A percentile compares a stretch with the other conserved stretches of the same genome.
phyloP scores from a whole-genome alignment of 192 early-diverging fungal genomes.

The Thamnidium elegans region DNA sequence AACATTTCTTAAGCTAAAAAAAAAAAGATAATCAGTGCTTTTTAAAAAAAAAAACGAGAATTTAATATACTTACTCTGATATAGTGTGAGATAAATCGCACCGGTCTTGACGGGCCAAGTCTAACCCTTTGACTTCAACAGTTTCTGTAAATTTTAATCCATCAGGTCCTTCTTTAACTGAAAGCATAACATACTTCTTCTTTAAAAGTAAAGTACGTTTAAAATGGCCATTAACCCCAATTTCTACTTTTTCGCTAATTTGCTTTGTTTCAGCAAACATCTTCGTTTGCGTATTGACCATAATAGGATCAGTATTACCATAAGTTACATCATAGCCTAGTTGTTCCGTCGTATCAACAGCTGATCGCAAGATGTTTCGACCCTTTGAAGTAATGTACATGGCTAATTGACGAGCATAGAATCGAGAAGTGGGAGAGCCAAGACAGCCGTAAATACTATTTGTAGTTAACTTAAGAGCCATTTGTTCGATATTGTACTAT shows the following conservation, averaged over 20 bases:
- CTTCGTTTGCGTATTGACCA: constrained; percentile 86
- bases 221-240: constrained; percentile 94
- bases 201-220: constrained; percentile 86
- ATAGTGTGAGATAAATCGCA: constrained; percentile 89
- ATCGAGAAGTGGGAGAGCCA: constrained; percentile 90
- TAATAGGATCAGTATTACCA: constrained; percentile 98
- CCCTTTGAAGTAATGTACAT: constrained; percentile 96
- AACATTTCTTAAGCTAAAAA: constrained; percentile 49
- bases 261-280: constrained; percentile 69
- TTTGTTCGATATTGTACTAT: constrained; percentile 90
- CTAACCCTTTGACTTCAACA: constrained; percentile 90
- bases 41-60: background rate
- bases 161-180: constrained; percentile 56
- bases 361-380: constrained; percentile 92
- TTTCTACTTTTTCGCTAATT: constrained; percentile 85
- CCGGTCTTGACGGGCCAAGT: constrained; percentile 96
- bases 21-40: background rate
- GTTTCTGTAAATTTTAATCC: constrained; percentile 24
- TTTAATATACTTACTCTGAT: constrained; percentile 54
- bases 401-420: constrained; percentile 94
- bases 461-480: constrained; percentile 93
- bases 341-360: constrained; percentile 77
- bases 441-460: constrained; percentile 99
- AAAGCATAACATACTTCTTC: constrained; percentile 95
- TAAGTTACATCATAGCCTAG: constrained; percentile 90